Percentiles rank a stretch among this genome's conserved stretches.
Conservation (phyloP, 2,329 filamentous ascomycete genomes). For the Colletotrichum phormii region DNA sequence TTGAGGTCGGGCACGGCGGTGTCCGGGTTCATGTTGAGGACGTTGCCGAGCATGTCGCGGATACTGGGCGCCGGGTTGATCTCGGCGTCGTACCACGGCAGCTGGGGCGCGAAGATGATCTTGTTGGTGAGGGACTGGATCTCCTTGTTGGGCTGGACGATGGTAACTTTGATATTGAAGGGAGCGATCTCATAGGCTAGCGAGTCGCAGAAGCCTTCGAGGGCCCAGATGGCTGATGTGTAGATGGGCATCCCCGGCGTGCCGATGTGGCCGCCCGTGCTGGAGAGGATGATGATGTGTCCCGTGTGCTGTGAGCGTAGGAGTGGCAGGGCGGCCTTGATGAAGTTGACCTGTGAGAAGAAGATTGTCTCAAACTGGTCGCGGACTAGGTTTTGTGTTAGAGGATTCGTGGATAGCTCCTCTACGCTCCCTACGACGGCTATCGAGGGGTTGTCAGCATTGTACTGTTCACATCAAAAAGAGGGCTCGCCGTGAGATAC, state of each 20-base stretch:
- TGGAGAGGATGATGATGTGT: constrained; percentile 90
- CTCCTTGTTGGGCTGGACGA: constrained; percentile 96
- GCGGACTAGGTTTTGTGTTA: constrained; percentile 82
- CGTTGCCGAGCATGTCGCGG: constrained; percentile 83
- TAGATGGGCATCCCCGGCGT: constrained; percentile 93
- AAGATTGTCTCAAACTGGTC: constrained; percentile 96
- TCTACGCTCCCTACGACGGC: constrained; percentile 92
- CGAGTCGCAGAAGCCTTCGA: constrained; percentile 96
- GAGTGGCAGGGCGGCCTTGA: constrained; percentile 85
- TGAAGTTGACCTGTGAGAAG: constrained; percentile 96
- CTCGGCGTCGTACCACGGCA: constrained; percentile 73
- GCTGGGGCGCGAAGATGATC: constrained; percentile 84
- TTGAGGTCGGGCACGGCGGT: constrained; percentile 57
- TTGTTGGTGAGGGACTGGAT: constrained; percentile 88
- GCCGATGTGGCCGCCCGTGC: constrained; percentile 91
- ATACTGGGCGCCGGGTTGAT: constrained; percentile 83
- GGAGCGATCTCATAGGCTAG: constrained; percentile 96
- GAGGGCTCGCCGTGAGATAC: constrained; percentile 54
- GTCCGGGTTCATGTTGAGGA: constrained; percentile 81
- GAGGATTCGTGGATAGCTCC: constrained; percentile 80
- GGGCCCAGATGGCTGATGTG: constrained; percentile 91
- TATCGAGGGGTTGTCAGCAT: constrained; percentile 45
- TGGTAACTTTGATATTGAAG: constrained; percentile 96
- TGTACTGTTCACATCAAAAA: neutral
- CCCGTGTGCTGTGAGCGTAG: constrained; percentile 85